Base-by-base conservation (phyloP, 2,329 filamentous ascomycete species). In the Xylaria sp. region DNA sequence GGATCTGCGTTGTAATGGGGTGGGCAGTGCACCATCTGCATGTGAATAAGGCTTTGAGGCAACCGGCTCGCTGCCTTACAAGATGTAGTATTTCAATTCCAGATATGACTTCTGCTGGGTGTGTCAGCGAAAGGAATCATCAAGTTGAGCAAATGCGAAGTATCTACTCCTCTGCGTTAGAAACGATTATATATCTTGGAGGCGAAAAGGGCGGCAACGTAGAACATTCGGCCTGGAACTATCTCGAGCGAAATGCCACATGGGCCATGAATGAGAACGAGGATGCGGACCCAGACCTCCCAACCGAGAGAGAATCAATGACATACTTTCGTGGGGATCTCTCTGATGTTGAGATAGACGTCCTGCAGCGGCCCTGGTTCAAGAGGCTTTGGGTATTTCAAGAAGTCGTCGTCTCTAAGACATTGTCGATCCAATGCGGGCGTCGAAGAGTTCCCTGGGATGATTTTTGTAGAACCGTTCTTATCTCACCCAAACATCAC, bases 351-450 rank as follows among this genome's bases (percentile, higher is more conserved):
- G 62, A 64, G 28, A 58, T 58, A 0, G 33, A 46, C 1, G 62
- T 64, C 15, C 62, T 64, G 52, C 0, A 2, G 2, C 54, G 62
- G 18, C 55, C 55, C 7, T 64, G 62, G 62, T 64, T 64, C 10
- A n/a, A 15, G 18, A 52, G 62, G 12, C 23, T 64, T 4, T 64
- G 62, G 62, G 62, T 59, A 12, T 43, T 64, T 41, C 62, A 64
- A 52, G 62, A 64, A 33, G 62, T 58, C 6, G 55, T 64, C 5
- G 62, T 59, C 43, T 64, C 62, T 2, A 52, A 33, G 33, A 12
- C 12, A 18, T 54, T 64, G n/a, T 46, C 46, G 10, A 54, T 64
- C 23, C 54, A 59, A 43, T 59, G 62, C 18, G 62, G 62, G 43
- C 25, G 10, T 23, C 60, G 60, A 10, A 36, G 36, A 18, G 48